Evolutionary conservation across 495 filamentous ascomycete species (phyloP).

Genomic region (Hypoxylon fragiforme): DNA sequence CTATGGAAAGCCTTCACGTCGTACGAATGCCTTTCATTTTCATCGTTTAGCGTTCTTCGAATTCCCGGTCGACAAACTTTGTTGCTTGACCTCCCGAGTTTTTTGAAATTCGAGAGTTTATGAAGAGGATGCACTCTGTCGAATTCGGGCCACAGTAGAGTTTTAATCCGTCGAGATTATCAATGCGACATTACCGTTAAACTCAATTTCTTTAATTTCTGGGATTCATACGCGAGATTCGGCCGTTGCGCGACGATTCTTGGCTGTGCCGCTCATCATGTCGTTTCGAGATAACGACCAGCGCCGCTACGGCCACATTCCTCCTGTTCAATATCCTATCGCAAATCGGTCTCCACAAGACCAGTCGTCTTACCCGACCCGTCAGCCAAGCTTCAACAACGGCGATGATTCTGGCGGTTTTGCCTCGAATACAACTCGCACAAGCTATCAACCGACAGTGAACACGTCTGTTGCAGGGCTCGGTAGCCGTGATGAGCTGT

Average conservation of each 20-base stretch:
- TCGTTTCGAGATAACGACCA: slow-evolving; percentile 58
- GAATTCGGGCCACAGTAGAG: slow-evolving; percentile 20
- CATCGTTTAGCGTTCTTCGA: slow-evolving; percentile 19
- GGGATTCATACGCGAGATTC: slow-evolving; percentile 9
- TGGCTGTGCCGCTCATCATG: slow-evolving; percentile 42
- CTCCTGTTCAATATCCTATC: slow-evolving; percentile 59
- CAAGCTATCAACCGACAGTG: slow-evolving; percentile 33
- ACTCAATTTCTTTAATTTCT: slow-evolving; percentile 17
- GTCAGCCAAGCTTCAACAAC: slow-evolving; percentile 75
- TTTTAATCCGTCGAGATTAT: slow-evolving; percentile 15
- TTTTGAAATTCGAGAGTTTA: slow-evolving; percentile 10
- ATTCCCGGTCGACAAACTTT: slow-evolving; percentile 30
- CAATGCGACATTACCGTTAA: slow-evolving; percentile 25
- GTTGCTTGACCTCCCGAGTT: not conserved
- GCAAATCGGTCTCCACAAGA: slow-evolving; percentile 42
- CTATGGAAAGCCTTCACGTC: not conserved
- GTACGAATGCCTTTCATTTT: slow-evolving; percentile 15
- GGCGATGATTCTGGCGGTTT: slow-evolving; percentile 70
- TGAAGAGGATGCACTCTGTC: slow-evolving; percentile 20
- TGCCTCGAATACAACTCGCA: slow-evolving; percentile 47
- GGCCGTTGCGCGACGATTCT: slow-evolving; percentile 18
- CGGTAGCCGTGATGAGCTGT: slow-evolving; percentile 53
- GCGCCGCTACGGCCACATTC: slow-evolving; percentile 60
- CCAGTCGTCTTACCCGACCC: slow-evolving; percentile 46
- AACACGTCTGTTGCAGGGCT: slow-evolving; percentile 37